Base-by-base conservation (phyloP, 257 asterid genomes). In the Nicotiana noctiflora region DNA sequence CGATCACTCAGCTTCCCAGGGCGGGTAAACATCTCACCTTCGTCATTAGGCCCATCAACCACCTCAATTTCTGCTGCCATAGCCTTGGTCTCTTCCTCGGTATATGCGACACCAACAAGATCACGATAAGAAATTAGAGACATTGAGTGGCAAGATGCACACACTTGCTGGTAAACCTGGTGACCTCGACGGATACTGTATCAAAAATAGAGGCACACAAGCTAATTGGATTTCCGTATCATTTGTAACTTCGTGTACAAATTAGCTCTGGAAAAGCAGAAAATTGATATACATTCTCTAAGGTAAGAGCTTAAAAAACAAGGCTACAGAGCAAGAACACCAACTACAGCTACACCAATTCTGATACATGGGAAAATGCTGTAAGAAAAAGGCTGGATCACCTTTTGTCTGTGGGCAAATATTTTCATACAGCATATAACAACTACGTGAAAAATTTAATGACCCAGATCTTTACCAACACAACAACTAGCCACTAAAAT, bases 41-140 rank as follows among this genome's bases (percentile, higher is more conserved):
- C 96, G 56, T 91, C 96, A 87, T 90, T 92, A 46, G 97, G 97
- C 74, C 97, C 96, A 86, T 92, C 96, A 83, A 84, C 89, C 68
- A 92, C 97, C 84, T 92, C 97, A 84, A 92, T 87, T 81, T 92
- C 97, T 25, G 96, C 96, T 34, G 97, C 97, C 96, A 92, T 89
- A 65, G 96, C 91, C 85, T 92, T 92, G 49, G 91, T 88, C 85
- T 92, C 97, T 82, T 92, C 97, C 84, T 92, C 96, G 0, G 97
- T 92, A 87, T 91, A 92, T 27, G 97, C 97, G 83, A 91, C 96
- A 79, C 94, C 96, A 85, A 92, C 96, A 67, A 91, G 92, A 85
- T 92, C 97, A 67, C 97, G 96, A 76, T 88, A 92, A 5, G 90
- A 92, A 27, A 92, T 79, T 21, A 92, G 88, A n/a, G 95, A 89